Evolutionary conservation across 306 rosid genomes (phyloP).

Genomic region (Herpetospermum pedunculosum): DNA sequence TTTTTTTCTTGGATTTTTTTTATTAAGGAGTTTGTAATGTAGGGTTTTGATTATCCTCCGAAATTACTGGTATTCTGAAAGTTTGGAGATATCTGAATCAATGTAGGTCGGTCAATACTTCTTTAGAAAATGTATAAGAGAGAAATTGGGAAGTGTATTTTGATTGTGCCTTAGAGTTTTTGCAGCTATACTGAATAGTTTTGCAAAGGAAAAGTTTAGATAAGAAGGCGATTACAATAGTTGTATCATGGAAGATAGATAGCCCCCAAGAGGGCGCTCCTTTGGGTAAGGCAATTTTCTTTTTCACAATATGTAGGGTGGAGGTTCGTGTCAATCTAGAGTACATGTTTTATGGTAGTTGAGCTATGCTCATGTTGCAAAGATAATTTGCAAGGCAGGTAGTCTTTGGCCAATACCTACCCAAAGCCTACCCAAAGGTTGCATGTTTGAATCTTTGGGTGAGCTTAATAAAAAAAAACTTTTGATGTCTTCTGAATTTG

Average conservation of each 20-base stretch:
- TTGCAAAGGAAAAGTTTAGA: not conserved
- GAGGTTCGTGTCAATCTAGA: too few relatives aligned
- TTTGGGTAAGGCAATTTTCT: too few relatives aligned
- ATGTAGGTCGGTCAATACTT: not conserved
- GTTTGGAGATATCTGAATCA: not conserved
- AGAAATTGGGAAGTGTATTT: not conserved
- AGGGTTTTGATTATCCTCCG: not conserved
- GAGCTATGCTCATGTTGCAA: too few relatives aligned
- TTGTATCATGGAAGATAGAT: not conserved
- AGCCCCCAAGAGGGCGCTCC: not conserved
- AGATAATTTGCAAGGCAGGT: not conserved
- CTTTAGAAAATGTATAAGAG: not conserved
- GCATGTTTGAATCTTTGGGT: not conserved
- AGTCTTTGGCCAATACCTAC: not conserved
- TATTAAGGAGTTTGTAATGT: not conserved
- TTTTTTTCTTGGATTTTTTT: not conserved
- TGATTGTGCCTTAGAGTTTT: not conserved
- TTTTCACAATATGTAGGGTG: too few relatives aligned
- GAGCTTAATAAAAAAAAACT: not conserved
- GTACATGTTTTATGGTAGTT: too few relatives aligned
- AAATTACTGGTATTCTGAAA: not conserved
- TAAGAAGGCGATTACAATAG: not conserved
- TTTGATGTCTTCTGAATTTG: too few relatives aligned
- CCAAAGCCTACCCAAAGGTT: not conserved
- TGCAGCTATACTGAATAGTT: not conserved